Base-by-base conservation (phyloP, 805 yeast species). In the Ogataea saltuana region DNA sequence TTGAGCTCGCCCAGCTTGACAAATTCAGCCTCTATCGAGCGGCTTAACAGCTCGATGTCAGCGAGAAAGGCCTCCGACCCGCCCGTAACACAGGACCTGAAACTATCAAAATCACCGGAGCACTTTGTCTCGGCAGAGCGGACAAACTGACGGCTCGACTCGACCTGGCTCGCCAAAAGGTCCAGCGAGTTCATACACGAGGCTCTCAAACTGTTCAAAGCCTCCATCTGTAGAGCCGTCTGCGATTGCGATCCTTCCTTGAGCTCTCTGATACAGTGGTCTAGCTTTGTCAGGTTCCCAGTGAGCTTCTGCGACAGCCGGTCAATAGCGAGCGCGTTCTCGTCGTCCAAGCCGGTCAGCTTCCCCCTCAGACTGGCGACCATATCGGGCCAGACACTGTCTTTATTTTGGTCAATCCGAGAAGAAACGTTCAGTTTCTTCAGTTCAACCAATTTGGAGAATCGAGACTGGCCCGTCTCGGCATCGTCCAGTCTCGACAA, bases 251-350 rank as follows among this genome's bases (percentile, higher is more conserved):
- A 23, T 2, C 28, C 21, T 12, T 21, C 18, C 11, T 36, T 28
- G 25, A 47, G 36, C 6, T 32, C 22, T 4, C 9, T 22, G 18
- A 34, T 28, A 19, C 42, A 43, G 5, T 25, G 10, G 16, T 42
- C 44, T 4, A 46, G 26, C 6, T 13, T 18, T 8, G 18, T 15
- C 27, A 46, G 19, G 32, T 46, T 42, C 16, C 26, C 20, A 11
- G 39, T 26, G 10, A 46, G 38, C 8, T 39, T 39, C 3, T 15
- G 18, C 5, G 44, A 46, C n/a, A 42, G 20, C 6, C 18, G 25
- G 18, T 39, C 39, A 13, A 46, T 28, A 15, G 30, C 18, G 8
- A 11, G 13, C 6, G 26, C 12, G 16, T 33, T 30, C 19, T 26
- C 31, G 12, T 42, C 36, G 29, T 26, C 36, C 36, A 33, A 8